Conservation (phyloP, 345 rosid species). For the Hibiscus trionum region DNA sequence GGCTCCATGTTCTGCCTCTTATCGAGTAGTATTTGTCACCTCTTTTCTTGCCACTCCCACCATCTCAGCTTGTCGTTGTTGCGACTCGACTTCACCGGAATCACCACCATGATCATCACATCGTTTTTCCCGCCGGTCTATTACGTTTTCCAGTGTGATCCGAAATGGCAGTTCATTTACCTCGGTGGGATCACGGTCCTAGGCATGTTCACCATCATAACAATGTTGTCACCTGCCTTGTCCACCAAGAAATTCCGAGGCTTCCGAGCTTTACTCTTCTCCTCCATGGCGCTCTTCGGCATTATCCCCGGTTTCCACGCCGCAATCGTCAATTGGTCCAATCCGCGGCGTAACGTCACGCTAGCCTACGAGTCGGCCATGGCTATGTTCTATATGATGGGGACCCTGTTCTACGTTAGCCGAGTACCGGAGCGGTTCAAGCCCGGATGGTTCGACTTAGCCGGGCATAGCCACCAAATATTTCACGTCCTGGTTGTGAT, state of each 20-base stretch:
- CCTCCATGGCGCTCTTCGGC: constrained; percentile 78
- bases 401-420: constrained; percentile 56
- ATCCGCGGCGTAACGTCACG: constrained; percentile 48
- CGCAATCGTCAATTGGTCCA: constrained; percentile 54
- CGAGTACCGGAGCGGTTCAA: constrained; percentile 75
- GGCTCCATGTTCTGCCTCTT: constrained; percentile 85
- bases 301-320: constrained; percentile 64
- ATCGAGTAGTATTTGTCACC: constrained; percentile 77
- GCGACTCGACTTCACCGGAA: constrained; percentile 66
- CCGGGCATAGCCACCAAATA: constrained; percentile 87
- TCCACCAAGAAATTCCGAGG: constrained; percentile 50
- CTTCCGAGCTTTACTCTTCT: constrained; percentile 60
- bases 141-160: constrained; percentile 74
- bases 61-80: constrained; percentile 44
- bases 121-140: constrained; percentile 87
- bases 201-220: constrained; percentile 68
- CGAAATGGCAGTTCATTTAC: constrained; percentile 67
- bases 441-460: constrained; percentile 81
- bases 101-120: constrained; percentile 81
- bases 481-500: constrained; percentile 73
- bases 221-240: constrained; percentile 55
- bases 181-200: constrained; percentile 61
- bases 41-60: constrained; percentile 76
- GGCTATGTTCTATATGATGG: constrained; percentile 68
- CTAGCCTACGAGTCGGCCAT: constrained; percentile 59